Evolutionary conservation across 176 grass and related monocot genomes (phyloP), one percentile per base, ranked within the genome.

Genomic region (Phoenix roebelenii): DNA sequence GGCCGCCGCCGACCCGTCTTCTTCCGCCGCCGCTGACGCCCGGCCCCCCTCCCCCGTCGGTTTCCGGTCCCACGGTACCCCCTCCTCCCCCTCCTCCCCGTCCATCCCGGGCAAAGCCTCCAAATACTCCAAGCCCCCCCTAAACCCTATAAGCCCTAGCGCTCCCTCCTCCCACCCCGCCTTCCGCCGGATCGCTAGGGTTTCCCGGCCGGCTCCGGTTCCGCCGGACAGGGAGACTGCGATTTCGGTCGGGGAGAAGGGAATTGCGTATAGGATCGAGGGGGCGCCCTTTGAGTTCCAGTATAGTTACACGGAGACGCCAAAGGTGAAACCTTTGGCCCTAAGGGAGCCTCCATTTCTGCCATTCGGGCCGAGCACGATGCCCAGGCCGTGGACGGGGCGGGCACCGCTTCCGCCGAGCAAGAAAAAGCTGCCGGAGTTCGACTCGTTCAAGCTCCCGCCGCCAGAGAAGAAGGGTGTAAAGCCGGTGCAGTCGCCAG

Each of bases 291-390:
- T 96, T 55, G 91, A 87, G 62, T 96, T 96, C 54, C 91, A 90
- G 77, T 96, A 90, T 39, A 96, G 91, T 51, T 96, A 96, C 75
- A 96, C 91, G 0, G 91, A 96, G 57, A 74, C 91, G 10, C 91
- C 91, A 0, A 80, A 80, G 66, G 72, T 83, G 2, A 82, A 89
- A 55, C 91, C 91, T 0, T 66, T 90, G 9, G 83, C 83, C 14
- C 86, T 96, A 5, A 75, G 86, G 18, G 86, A 90, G 83, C 61
- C 77, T 4, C 68, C 77, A 16, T 96, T 77, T 59, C 66, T 88
- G 57, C 92, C 92, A 6, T 96, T 96, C 50, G 86, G 92, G 2
- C 92, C 92, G 3, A 80, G 76, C 59, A 74, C 78, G 52, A 87
- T 80, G 23, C 91, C 91, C 2, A 81, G 91, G 23, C 86, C 91